Evolutionary conservation across 2,329 filamentous ascomycete genomes (phyloP), one percentile per base, ranked within the genome.

Genomic region (Ramularia endophylla): DNA sequence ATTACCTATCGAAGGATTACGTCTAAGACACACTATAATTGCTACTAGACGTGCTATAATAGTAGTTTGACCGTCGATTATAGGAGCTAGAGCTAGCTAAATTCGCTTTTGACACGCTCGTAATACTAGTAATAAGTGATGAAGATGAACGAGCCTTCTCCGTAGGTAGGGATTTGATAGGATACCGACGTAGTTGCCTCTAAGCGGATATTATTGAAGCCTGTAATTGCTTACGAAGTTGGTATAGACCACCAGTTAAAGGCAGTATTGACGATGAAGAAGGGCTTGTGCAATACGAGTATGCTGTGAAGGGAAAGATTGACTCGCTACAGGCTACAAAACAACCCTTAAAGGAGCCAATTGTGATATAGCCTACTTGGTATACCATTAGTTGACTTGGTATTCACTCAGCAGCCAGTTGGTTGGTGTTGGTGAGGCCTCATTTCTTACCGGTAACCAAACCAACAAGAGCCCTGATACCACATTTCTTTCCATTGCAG

Each of bases 191-290:
- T 18, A 18, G 12, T 34, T 19, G 8, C 8, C 31, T 34, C 8
- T 34, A 34, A 34, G 31, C 5, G 16, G 31, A 34, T 5, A 34
- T 34, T 34, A 34, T 34, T 34, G 18, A 34, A 19, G 31, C 31
- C 2, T 34, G 15, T 19, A 34, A 19, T 19, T 34, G 8, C 18
- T 19, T 34, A 34, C 5, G 17, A 19, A 34, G 31, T 8, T 34
- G 12, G 31, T 34, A 19, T 9, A 9, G 31, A 6, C 6, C 22
- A 25, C 11, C 11, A 6, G 11, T 6, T 25, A 25, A 25, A 11
- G 22, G 11, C 11, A 25, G 11, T 25, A 25, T 25, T 6, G 11
- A 11, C 22, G 11, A 11, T 25, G 22, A 11, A 25, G 6, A 25
- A 25, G 6, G 6, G 22, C 22, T 25, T n/a, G n/a, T n/a, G n/a